These are phyloP conservation scores for Boletus reticuloceps DNA, from an alignment of 768 basidiomycete genomes.

Conservation along the genomic window DNA sequence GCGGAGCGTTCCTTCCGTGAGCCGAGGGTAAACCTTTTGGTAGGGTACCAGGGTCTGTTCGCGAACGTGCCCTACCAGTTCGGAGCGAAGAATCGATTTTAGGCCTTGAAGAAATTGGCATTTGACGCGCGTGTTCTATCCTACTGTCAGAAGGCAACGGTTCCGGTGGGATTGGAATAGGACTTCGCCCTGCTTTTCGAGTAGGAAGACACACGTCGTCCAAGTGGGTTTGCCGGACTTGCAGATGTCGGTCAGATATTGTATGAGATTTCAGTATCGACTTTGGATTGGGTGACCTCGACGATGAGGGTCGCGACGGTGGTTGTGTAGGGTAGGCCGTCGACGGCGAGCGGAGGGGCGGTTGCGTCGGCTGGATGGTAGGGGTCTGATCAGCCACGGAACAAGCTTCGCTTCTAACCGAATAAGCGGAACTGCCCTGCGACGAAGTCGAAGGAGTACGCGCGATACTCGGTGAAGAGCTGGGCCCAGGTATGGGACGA, in stretches of 20 bases:
- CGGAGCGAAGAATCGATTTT: constrained; percentile 14
- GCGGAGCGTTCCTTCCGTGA: constrained; percentile 6
- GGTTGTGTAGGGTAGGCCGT: constrained; percentile 15
- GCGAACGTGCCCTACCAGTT: constrained; percentile 27
- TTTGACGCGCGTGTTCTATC: constrained; percentile 7
- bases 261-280: constrained; percentile 27
- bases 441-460: constrained; percentile 21
- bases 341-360: constrained; percentile 7
- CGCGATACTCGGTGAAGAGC: constrained; percentile 4
- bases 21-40: constrained; percentile 9
- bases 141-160: not conserved
- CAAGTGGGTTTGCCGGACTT: constrained; percentile 5
- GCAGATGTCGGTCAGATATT: constrained; percentile 17
- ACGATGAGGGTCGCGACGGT: constrained; percentile 17
- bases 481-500: not conserved
- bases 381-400: not conserved
- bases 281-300: constrained; percentile 31
- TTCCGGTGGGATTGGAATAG: constrained; percentile 9
- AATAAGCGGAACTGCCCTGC: constrained; percentile 14
- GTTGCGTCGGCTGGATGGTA: not conserved
- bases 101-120: constrained; percentile 1
- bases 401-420: constrained; percentile 7
- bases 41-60: constrained; percentile 27
- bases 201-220: constrained; percentile 6
- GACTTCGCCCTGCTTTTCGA: constrained; percentile 13